A percentile compares a stretch with the other conserved stretches of the same genome.
Conservation (phyloP, 2,329 filamentous ascomycete species). For the Fusarium pininemorale region DNA sequence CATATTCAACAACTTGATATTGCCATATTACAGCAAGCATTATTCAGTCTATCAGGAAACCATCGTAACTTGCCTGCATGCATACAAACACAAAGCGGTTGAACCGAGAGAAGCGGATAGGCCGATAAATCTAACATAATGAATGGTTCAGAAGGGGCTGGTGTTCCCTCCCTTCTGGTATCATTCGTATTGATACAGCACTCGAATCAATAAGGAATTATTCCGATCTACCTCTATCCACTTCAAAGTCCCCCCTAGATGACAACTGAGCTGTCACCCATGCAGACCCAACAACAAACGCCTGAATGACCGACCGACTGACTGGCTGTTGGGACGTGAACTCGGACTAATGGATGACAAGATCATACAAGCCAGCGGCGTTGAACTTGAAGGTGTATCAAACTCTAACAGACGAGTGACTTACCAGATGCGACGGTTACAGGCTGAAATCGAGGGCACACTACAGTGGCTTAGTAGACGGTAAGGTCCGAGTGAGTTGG, state of each 20-base stretch:
- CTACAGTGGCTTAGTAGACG: slow-evolving; percentile 35
- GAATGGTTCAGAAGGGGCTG: neutral
- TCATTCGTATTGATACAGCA: neutral
- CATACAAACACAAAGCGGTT: neutral
- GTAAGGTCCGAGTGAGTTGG: slow-evolving; percentile 38
- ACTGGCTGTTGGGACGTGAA: slow-evolving; percentile 7
- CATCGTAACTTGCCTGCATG: neutral
- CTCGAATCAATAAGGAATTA: neutral
- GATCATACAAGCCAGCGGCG: slow-evolving; percentile 19
- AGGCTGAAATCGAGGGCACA: slow-evolving; percentile 17
- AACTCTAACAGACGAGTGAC: slow-evolving; percentile 27
- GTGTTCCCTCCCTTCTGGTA: neutral
- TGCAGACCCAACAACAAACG: neutral
- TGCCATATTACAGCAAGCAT: neutral
- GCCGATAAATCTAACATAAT: neutral
- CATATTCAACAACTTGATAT: neutral
- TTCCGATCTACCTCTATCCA: neutral
- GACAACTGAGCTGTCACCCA: neutral
- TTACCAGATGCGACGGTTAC: slow-evolving; percentile 29
- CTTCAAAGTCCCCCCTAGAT: neutral
- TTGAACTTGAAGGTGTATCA: slow-evolving; percentile 26
- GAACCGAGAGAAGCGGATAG: neutral
- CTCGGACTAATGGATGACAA: slow-evolving; percentile 17
- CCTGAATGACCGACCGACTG: neutral
- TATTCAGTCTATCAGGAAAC: neutral